Evolutionary conservation across 495 filamentous ascomycete genomes (phyloP).

Genomic region (Pyrenula massariospora): DNA sequence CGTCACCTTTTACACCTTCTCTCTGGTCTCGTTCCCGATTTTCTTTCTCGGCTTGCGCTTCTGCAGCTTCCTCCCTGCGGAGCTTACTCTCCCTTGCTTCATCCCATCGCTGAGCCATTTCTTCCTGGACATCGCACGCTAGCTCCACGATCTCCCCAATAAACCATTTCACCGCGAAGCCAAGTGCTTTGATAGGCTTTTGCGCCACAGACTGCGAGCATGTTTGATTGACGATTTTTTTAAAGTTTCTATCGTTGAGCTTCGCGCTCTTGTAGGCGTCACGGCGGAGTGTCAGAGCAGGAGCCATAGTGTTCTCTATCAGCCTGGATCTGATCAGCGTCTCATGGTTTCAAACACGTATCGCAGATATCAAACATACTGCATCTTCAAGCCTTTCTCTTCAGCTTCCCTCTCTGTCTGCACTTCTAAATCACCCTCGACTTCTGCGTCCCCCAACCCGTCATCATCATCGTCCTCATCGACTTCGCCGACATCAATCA

Average conservation of each 20-base stretch:
- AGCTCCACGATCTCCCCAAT: conserved; percentile 73
- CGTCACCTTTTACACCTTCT: conserved; percentile 1
- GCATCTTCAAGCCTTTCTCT: background rate
- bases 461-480: background rate
- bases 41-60: conserved; percentile 11
- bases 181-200: conserved; percentile 67
- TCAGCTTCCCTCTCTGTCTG: background rate
- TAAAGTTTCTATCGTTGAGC: conserved; percentile 49
- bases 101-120: conserved; percentile 54
- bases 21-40: conserved; percentile 1
- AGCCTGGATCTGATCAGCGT: conserved; percentile 28
- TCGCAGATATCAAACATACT: background rate
- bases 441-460: background rate
- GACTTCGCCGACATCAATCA: background rate
- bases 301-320: conserved; percentile 56
- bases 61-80: conserved; percentile 26
- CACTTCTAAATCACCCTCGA: background rate
- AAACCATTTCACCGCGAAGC: conserved; percentile 73
- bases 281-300: conserved; percentile 58
- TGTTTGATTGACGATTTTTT: conserved; percentile 73
- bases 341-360: background rate
- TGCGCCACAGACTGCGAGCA: conserved; percentile 77
- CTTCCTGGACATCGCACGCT: conserved; percentile 63
- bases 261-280: conserved; percentile 62
- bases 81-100: conserved; percentile 22